Evolutionary conservation across 768 basidiomycete species (phyloP).

Genomic region (Trametes villosa): DNA sequence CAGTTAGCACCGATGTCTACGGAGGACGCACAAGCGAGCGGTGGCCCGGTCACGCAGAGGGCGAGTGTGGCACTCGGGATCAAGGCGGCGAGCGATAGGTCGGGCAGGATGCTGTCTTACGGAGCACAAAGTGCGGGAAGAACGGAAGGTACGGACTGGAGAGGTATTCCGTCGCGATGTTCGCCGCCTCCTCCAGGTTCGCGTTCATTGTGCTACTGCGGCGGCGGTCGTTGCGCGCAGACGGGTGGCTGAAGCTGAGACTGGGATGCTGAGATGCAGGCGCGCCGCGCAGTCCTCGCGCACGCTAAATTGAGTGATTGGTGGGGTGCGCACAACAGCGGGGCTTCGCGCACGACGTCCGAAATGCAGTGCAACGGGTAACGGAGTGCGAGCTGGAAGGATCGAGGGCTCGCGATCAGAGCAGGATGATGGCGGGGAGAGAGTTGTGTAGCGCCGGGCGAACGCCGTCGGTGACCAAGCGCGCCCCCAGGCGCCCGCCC

Average conservation of each 20-base stretch:
- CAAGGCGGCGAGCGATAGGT: neutral
- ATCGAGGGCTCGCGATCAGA: constrained; percentile 20
- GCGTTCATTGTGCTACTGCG: constrained; percentile 27
- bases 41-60: neutral
- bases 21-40: neutral
- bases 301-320: neutral
- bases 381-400: neutral
- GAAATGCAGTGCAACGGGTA: constrained; percentile 12
- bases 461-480: constrained; percentile 1
- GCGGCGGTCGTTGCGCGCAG: no score
- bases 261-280: neutral
- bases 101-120: neutral
- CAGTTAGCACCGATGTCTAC: neutral
- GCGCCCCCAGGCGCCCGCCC: no score
- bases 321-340: neutral
- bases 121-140: neutral
- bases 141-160: constrained; percentile 41
- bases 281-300: no score
- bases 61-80: neutral
- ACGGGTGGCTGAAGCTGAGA: neutral
- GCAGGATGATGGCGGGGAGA: constrained; percentile 18
- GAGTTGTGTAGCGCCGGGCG: constrained; percentile 12
- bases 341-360: constrained; percentile 3
- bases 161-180: constrained; percentile 53
- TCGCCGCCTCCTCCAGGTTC: constrained; percentile 52